Conservation (phyloP, 306 rosid genomes). For the Oxytropis ochrocephala region DNA sequence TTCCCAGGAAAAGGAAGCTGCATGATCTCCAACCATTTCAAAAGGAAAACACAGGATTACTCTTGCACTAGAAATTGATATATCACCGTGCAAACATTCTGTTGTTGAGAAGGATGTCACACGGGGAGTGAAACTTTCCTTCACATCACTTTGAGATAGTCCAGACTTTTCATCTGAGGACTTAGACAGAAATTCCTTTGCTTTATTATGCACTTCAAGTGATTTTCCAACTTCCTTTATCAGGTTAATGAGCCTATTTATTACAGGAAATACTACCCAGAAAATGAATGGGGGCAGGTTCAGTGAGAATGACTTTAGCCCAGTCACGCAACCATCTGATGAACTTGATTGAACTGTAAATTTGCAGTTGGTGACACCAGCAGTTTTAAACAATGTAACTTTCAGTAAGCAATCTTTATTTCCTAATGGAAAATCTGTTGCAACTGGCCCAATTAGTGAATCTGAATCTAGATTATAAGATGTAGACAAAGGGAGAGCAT, state of each 20-base stretch:
- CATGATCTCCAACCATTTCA: slow-evolving; percentile 34
- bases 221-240: slow-evolving; percentile 42
- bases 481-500: slow-evolving; percentile 55
- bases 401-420: slow-evolving; percentile 40
- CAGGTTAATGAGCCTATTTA: slow-evolving; percentile 38
- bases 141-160: slow-evolving; percentile 28
- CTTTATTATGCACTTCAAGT: slow-evolving; percentile 30
- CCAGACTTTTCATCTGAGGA: slow-evolving; percentile 29
- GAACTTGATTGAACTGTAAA: slow-evolving; percentile 47
- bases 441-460: slow-evolving; percentile 34
- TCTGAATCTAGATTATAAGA: slow-evolving; percentile 36
- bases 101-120: slow-evolving; percentile 47
- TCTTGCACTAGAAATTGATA: slow-evolving; percentile 61
- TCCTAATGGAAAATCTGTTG: slow-evolving; percentile 47
- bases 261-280: slow-evolving; percentile 70
- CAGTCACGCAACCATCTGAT: slow-evolving; percentile 31
- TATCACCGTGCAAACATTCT: slow-evolving; percentile 50
- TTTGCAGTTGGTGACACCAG: slow-evolving; percentile 50
- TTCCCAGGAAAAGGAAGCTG: slow-evolving; percentile 51
- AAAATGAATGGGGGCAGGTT: slow-evolving; percentile 54
- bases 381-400: slow-evolving; percentile 63
- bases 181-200: slow-evolving; percentile 25
- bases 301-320: slow-evolving; percentile 59
- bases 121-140: slow-evolving; percentile 34
- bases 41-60: slow-evolving; percentile 76